phyloP scores from a whole-genome alignment of 169 alveolate genomes.

The Cryptosporidium ryanae region DNA sequence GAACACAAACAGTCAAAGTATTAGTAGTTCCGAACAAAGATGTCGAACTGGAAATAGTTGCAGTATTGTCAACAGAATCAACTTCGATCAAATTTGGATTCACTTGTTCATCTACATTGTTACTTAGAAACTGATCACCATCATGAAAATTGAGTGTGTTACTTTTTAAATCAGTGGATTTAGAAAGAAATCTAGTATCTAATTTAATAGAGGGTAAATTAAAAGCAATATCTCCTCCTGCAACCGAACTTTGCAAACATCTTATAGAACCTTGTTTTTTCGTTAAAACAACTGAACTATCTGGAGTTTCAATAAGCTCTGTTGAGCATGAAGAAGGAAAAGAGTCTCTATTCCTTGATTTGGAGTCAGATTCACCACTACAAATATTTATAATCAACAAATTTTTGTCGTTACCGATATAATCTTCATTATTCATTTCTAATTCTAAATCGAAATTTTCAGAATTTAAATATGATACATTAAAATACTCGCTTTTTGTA shows the following conservation, averaged over 20 bases:
- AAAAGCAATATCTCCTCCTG: not conserved
- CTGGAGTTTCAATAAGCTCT: slow-evolving; percentile 43
- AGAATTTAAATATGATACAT: slow-evolving; percentile 20
- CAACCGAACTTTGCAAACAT: not conserved
- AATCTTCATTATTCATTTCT: slow-evolving; percentile 9
- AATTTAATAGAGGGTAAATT: slow-evolving; percentile 17
- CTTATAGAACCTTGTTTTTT: not conserved
- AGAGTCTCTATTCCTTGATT: slow-evolving; percentile 7
- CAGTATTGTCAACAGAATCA: not conserved
- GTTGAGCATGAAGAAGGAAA: slow-evolving; percentile 54
- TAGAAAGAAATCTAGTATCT: slow-evolving; percentile 15
- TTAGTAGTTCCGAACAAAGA: slow-evolving; percentile 21
- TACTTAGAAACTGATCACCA: not conserved
- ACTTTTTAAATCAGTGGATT: not conserved
- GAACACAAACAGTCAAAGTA: slow-evolving; percentile 1
- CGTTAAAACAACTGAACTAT: slow-evolving; percentile 12
- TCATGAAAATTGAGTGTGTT: not conserved
- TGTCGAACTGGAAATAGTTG: slow-evolving; percentile 44
- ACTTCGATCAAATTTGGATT: not conserved
- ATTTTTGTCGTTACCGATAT: not conserved
- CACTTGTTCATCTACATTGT: not conserved
- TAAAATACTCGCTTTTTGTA: slow-evolving; percentile 54
- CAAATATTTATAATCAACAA: not conserved
- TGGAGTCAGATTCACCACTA: not conserved
- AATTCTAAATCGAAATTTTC: slow-evolving; percentile 1